These are phyloP conservation scores for Glycine soja DNA, from an alignment of 306 rosid genomes.

Conservation along the genomic window DNA sequence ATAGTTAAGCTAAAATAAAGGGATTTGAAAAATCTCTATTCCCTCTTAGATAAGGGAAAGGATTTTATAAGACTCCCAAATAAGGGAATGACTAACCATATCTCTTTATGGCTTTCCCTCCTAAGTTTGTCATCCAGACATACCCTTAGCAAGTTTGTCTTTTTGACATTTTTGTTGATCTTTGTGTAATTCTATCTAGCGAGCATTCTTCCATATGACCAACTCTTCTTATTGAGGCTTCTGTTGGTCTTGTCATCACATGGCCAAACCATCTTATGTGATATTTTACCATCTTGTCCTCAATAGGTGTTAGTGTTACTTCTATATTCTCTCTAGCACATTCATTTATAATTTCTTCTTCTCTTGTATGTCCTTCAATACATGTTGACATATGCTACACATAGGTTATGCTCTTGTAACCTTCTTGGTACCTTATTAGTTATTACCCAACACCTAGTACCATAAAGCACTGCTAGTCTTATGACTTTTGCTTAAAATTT, in stretches of 20 bases:
- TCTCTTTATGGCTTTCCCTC: neutral
- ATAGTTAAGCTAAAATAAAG: neutral
- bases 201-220: conserved; percentile 3
- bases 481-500: neutral
- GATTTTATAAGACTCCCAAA: neutral
- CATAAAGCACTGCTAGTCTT: neutral
- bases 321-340: neutral
- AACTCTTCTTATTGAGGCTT: neutral
- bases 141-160: neutral
- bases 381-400: neutral
- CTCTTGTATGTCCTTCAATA: neutral
- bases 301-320: neutral
- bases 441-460: neutral
- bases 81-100: neutral
- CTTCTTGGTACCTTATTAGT: neutral
- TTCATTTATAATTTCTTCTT: neutral
- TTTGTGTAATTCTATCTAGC: neutral
- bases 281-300: neutral
- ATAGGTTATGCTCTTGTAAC: neutral
- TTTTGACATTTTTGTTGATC: neutral
- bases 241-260: neutral
- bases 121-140: neutral
- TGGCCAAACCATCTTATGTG: neutral
- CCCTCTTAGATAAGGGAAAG: neutral
- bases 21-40: neutral